Base-by-base conservation (phyloP, 1,284 basidiomycete species). In the Ustilago trichophora region DNA sequence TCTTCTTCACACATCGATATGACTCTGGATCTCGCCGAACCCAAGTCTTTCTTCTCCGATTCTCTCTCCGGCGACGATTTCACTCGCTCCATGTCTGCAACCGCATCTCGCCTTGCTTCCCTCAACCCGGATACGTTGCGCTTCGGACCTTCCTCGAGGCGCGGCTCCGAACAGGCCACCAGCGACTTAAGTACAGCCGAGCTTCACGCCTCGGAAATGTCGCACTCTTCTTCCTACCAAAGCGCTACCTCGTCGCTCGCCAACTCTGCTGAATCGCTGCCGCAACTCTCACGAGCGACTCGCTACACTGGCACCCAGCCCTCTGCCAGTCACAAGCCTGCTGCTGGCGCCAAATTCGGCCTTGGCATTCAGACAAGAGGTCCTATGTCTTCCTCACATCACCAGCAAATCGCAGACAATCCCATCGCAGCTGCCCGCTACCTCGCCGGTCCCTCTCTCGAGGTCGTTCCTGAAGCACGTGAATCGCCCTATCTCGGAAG, bases 401-500 rank as follows among this genome's bases (percentile, higher is more conserved):
- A 31, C 2, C 31, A 38, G n/a, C 34, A 34, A 19, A 15, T 22
- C 34, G 26, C 38, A 11, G 51, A 49, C 12, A 8, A 38, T 16
- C 38, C 50, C 13, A n/a, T 47, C 4, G 5, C 19, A 11, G n/a
- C 35, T 25, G 13, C 46, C 5, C 57, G 58, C 51, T 54, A 41
- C 33, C 51, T 54, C 2, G 26, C 50, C 13, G 45, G 54, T 12
- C 34, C 47, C 27, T 38, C 63, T 9, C 56, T 55, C 33, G 43
- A 51, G 19, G 53, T 56, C 6, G 59, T 63, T 8, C 53, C 38
- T 9, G 55, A 65, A 58, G 54, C 54, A 35, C 51, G 59, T 29
- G 59, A 63, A 18, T 63, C 59, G 19, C 53, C 59, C 6, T 63
- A 52, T 29, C 15, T 63, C 12, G 59, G 44, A 38, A 56, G 53